Evolutionary conservation across 768 basidiomycete species (phyloP).

Genomic region (Xerocomellus dryophilus): DNA sequence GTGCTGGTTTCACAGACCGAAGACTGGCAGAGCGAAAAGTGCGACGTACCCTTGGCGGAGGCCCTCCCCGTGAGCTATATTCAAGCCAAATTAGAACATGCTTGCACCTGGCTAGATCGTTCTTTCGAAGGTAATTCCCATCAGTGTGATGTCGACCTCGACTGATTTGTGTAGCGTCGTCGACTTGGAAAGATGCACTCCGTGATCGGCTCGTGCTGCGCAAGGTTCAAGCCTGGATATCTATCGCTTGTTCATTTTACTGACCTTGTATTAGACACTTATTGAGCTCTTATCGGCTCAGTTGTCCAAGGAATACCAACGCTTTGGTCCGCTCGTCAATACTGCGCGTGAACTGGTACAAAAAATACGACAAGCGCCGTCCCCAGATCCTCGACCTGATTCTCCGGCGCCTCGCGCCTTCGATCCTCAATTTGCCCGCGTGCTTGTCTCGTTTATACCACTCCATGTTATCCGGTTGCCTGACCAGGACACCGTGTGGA

Average conservation of each 20-base stretch:
- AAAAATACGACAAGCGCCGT: conserved; percentile 24
- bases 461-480: conserved; percentile 58
- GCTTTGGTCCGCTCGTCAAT: conserved; percentile 16
- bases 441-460: conserved; percentile 64
- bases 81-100: conserved; percentile 54
- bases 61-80: conserved; percentile 53
- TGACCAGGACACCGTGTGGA: conserved; percentile 49
- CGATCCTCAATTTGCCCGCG: conserved; percentile 65
- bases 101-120: conserved; percentile 55
- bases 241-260: neutral
- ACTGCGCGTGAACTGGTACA: conserved; percentile 18
- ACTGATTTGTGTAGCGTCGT: conserved; percentile 37
- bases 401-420: conserved; percentile 57
- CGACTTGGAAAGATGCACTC: conserved; percentile 51
- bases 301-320: conserved; percentile 25
- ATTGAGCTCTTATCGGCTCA: conserved; percentile 28
- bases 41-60: conserved; percentile 74
- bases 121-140: conserved; percentile 39
- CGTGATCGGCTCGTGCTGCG: conserved; percentile 53
- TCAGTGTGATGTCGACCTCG: neutral
- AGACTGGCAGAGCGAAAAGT: conserved; percentile 90
- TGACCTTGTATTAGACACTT: conserved; percentile 22
- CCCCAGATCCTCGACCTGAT: conserved; percentile 35
- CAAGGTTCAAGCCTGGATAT: conserved; percentile 40
- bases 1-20: conserved; percentile 51